Evolutionary conservation across 441 rosid genomes (phyloP).

Genomic region (Breynia disticha): DNA sequence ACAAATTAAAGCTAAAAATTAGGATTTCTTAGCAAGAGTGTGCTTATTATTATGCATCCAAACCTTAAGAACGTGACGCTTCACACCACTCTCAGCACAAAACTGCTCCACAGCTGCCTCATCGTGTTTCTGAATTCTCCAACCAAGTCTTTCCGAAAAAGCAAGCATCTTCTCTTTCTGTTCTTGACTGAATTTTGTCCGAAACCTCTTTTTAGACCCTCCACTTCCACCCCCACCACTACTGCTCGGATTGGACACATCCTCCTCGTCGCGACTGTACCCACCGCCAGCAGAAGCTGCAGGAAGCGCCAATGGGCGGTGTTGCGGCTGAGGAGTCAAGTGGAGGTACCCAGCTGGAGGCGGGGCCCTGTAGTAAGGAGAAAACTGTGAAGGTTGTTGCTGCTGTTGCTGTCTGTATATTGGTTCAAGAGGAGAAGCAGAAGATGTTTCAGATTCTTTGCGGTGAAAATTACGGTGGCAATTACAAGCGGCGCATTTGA

Average conservation of each 20-base stretch:
- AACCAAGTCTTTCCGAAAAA: conserved; percentile 73
- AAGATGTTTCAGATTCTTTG: conserved; percentile 28
- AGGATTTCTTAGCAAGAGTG: conserved; percentile 96
- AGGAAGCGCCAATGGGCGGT: conserved; percentile 40
- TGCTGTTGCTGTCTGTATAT: conserved; percentile 14
- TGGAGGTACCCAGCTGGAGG: conserved; percentile 65
- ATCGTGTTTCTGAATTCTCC: conserved; percentile 84
- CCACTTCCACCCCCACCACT: conserved; percentile 40
- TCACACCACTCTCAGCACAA: conserved; percentile 61
- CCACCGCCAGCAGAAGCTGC: conserved; percentile 30
- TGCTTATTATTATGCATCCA: conserved; percentile 99
- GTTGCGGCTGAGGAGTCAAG: conserved; percentile 27
- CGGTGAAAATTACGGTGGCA: conserved; percentile 90
- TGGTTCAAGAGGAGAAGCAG: background rate
- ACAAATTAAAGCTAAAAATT: too few species aligned
- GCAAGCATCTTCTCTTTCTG: conserved; percentile 80
- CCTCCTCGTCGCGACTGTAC: conserved; percentile 50
- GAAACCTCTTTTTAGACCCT: conserved; percentile 40
- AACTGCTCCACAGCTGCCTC: conserved; percentile 70
- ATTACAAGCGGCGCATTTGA: conserved; percentile 71
- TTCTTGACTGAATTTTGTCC: conserved; percentile 72
- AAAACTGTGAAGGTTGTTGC: conserved; percentile 37
- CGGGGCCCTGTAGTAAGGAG: conserved; percentile 48
- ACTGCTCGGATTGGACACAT: conserved; percentile 72
- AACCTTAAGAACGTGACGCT: conserved; percentile 75